Base-by-base conservation (phyloP, 2,329 filamentous ascomycete species). In the Aspergillus ochraceus region DNA sequence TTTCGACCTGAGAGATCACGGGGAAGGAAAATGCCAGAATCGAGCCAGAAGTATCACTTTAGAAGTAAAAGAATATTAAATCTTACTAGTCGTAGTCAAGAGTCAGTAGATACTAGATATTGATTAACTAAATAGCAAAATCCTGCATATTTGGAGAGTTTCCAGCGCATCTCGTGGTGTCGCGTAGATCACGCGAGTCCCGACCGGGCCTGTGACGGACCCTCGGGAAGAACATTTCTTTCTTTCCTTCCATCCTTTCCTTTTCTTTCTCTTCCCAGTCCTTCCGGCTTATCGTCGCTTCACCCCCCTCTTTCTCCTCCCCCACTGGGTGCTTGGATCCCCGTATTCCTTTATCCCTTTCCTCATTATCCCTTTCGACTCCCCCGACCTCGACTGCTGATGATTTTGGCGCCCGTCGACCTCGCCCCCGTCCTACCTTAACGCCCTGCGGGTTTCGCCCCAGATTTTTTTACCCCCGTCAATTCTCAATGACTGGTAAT, bases 401-500 rank as follows among this genome's bases (percentile, higher is more conserved):
- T 57, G 26, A 19, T 26, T 47, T 14, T 53, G 2, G 10, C n/a
- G 53, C 52, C 30, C 45, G 22, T 46, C 49, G 14, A 54, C 61
- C n/a, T 24, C 29, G 36, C 32, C 46, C 46, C 30, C 24, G 30
- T 32, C 32, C 22, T 19, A 29, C 42, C 36, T 50, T 32, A 49
- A 55, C 42, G 30, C 49, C 45, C 36, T 47, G 51, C 49, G 47
- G 47, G 49, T 55, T 46, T 57, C 57, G 52, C 52, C 55, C 17
- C 51, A 26, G 55, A 47, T 52, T 54, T 52, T 54, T 9, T 46
- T 45, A 52, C 45, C 57, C 26, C 55, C 60, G 50, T 59, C 49
- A 49, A 46, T 64, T 65, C 66, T 70, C 68, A 66, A 74, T 74
- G 70, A 68, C 50, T 67, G 63, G 68, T 64, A 79, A 99, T 99